Conservation (phyloP, 352 stramenopile genomes). For the Pythium periplocum region DNA sequence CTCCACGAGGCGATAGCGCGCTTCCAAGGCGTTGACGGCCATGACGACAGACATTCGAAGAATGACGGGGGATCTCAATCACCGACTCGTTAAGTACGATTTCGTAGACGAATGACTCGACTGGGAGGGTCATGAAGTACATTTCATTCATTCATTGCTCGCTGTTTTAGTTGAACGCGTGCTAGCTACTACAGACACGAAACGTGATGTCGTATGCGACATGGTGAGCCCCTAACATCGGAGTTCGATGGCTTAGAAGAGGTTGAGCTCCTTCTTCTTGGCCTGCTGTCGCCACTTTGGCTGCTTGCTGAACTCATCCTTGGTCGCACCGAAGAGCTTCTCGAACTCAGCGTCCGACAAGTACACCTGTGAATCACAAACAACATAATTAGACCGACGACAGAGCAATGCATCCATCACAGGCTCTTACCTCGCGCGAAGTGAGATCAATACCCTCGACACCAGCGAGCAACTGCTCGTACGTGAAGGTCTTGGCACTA, state of each 20-base stretch:
- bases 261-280: constrained; percentile 82
- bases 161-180: too few relatives aligned
- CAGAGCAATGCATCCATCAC: neutral
- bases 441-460: constrained; percentile 81
- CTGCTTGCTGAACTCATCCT: constrained; percentile 51
- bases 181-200: too few relatives aligned
- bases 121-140: too few relatives aligned
- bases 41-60: too few relatives aligned
- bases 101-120: too few relatives aligned
- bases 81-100: too few relatives aligned
- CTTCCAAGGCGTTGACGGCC: neutral
- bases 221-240: too few relatives aligned
- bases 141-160: too few relatives aligned
- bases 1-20: constrained; percentile 18
- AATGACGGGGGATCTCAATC: too few relatives aligned
- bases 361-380: constrained; percentile 40
- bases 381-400: constrained; percentile 1
- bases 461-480: constrained; percentile 59
- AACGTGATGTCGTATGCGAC: too few relatives aligned
- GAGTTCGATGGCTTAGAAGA: constrained; percentile 32
- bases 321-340: constrained; percentile 56
- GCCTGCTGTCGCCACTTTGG: constrained; percentile 86
- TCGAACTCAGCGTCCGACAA: constrained; percentile 77
- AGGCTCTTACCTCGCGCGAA: constrained; percentile 47
- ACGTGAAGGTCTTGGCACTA: constrained; percentile 41